Conservation (phyloP, 345 rosid species). For the Lepidium sativum region DNA sequence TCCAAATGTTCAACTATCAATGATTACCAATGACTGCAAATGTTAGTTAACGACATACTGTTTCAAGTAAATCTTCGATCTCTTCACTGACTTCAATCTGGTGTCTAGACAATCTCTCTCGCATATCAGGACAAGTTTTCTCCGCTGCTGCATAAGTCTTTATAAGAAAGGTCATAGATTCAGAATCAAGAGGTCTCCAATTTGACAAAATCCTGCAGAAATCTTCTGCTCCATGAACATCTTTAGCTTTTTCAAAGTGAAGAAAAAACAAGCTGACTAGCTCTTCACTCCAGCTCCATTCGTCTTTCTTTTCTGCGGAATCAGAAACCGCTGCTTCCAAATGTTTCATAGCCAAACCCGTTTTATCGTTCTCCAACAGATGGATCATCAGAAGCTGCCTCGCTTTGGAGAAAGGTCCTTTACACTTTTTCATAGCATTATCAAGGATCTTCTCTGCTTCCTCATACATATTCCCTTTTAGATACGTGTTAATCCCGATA, state of each 20-base stretch:
- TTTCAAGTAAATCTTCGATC: slow-evolving; percentile 42
- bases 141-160: slow-evolving; percentile 57
- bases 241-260: slow-evolving; percentile 43
- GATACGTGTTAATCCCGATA: slow-evolving; percentile 38
- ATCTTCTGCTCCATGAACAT: slow-evolving; percentile 50
- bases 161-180: slow-evolving; percentile 29
- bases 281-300: slow-evolving; percentile 39
- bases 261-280: slow-evolving; percentile 31
- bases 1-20: not conserved
- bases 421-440: slow-evolving; percentile 26
- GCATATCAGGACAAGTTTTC: slow-evolving; percentile 46
- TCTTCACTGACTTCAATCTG: slow-evolving; percentile 37
- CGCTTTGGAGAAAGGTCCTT: slow-evolving; percentile 33
- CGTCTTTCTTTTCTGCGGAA: not conserved
- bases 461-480: slow-evolving; percentile 38
- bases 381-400: slow-evolving; percentile 51
- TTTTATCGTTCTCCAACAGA: slow-evolving; percentile 35
- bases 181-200: slow-evolving; percentile 30
- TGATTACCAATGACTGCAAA: slow-evolving; percentile 1
- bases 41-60: slow-evolving; percentile 28
- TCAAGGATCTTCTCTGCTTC: slow-evolving; percentile 47
- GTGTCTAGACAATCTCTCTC: slow-evolving; percentile 38
- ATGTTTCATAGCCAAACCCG: slow-evolving; percentile 39
- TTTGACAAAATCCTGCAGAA: slow-evolving; percentile 38
- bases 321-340: slow-evolving; percentile 41